Percentiles rank a stretch among this genome's conserved stretches.
These are phyloP conservation scores for Coniella lustricola DNA, from an alignment of 2,329 filamentous ascomycete genomes.

Conservation along the genomic window DNA sequence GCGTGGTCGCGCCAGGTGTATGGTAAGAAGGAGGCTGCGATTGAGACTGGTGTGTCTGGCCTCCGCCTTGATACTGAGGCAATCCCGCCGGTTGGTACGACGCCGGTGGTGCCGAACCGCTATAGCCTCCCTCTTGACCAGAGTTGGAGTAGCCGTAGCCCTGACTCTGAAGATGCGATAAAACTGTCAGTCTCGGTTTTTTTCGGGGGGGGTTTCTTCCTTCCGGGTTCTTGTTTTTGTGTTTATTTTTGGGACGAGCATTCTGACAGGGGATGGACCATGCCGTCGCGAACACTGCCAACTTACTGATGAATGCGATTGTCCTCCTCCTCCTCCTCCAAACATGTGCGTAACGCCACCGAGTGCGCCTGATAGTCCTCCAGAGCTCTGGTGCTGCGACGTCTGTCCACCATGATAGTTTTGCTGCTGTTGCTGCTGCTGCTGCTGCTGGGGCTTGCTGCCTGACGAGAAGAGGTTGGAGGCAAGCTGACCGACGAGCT, in stretches of 20 bases:
- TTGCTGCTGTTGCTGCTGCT: conserved; percentile 23
- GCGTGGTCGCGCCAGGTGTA: conserved; percentile 14
- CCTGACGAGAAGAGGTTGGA: conserved; percentile 47
- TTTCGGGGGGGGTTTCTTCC: too few relatives aligned
- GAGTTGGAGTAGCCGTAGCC: conserved; percentile 58
- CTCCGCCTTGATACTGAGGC: conserved; percentile 22
- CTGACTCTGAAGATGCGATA: conserved; percentile 24
- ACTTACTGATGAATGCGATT: conserved; percentile 34
- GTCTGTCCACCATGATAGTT: conserved; percentile 44
- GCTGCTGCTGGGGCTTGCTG: conserved; percentile 37
- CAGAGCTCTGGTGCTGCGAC: conserved; percentile 30
- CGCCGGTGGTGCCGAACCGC: conserved; percentile 55
- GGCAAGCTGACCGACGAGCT: conserved; percentile 51
- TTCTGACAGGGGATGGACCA: too few relatives aligned
- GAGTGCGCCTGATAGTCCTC: conserved; percentile 46
- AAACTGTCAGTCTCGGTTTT: not conserved
- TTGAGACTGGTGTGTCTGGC: conserved; percentile 23
- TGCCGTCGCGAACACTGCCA: not conserved
- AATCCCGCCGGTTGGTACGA: conserved; percentile 41
- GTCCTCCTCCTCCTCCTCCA: too few relatives aligned
- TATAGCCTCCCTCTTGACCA: conserved; percentile 49
- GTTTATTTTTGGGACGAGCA: too few relatives aligned
- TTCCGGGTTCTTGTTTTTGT: too few relatives aligned
- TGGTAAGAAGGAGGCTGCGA: not conserved
- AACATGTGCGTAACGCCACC: conserved; percentile 48